Evolutionary conservation across 768 basidiomycete species (phyloP).

Genomic region (Lentinula edodes): DNA sequence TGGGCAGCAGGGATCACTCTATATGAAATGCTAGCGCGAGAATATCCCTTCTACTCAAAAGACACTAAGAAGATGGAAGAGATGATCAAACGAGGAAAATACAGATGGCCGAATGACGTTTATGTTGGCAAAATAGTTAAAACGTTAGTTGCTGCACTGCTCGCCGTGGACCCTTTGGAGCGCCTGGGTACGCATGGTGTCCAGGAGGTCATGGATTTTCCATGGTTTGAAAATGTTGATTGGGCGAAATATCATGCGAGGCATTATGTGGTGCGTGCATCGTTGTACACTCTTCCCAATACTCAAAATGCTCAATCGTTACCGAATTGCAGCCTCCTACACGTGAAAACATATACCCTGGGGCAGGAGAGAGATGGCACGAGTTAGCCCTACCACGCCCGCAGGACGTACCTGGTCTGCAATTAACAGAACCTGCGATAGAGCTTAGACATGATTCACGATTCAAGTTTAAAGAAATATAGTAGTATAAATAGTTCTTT

Average conservation of each 20-base stretch:
- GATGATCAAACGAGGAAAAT: slow-evolving; percentile 21
- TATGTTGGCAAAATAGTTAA: slow-evolving; percentile 34
- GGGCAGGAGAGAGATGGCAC: slow-evolving; percentile 42
- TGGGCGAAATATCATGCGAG: slow-evolving; percentile 41
- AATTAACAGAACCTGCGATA: slow-evolving; percentile 24
- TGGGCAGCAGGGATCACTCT: slow-evolving; percentile 46
- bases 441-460: slow-evolving; percentile 33
- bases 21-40: slow-evolving; percentile 46
- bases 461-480: slow-evolving; percentile 8
- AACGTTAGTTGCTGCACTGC: slow-evolving; percentile 35
- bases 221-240: slow-evolving; percentile 40
- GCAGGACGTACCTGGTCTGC: slow-evolving; percentile 33
- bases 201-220: slow-evolving; percentile 31
- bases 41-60: slow-evolving; percentile 22
- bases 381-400: slow-evolving; percentile 28
- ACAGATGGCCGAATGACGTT: slow-evolving; percentile 33
- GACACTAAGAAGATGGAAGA: slow-evolving; percentile 20
- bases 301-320: too few species aligned
- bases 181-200: slow-evolving; percentile 34
- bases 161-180: slow-evolving; percentile 26
- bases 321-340: background rate
- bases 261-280: slow-evolving; percentile 36
- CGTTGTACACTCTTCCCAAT: background rate
- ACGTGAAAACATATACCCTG: slow-evolving; percentile 15
- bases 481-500: background rate